These are phyloP conservation scores for Hippophae rhamnoides DNA, from an alignment of 306 rosid species.

Conservation along the genomic window DNA sequence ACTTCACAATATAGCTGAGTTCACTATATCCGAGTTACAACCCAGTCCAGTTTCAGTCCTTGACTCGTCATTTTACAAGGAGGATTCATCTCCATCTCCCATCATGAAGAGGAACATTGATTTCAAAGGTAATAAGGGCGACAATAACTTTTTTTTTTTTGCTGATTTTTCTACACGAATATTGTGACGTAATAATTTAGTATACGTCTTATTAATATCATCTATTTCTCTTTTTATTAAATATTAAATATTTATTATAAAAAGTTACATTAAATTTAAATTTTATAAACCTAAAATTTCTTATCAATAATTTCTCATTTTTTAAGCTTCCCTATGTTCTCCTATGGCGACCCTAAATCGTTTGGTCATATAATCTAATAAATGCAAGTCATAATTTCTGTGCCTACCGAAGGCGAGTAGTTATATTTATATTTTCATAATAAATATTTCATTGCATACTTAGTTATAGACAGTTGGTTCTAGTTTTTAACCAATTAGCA, in stretches of 20 bases:
- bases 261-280: too few relatives aligned
- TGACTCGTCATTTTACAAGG: conserved; percentile 80
- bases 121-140: conserved; percentile 49
- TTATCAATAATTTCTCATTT: too few relatives aligned
- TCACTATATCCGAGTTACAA: conserved; percentile 63
- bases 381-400: neutral
- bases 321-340: conserved; percentile 13
- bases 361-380: conserved; percentile 2
- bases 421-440: too few relatives aligned
- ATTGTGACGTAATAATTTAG: conserved; percentile 16
- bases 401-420: too few relatives aligned
- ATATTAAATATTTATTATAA: too few relatives aligned
- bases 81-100: conserved; percentile 87
- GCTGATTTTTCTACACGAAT: conserved; percentile 21
- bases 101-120: conserved; percentile 71
- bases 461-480: too few relatives aligned
- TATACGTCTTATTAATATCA: too few relatives aligned
- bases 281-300: too few relatives aligned
- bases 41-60: conserved; percentile 96
- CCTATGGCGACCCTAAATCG: neutral
- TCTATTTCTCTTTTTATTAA: too few relatives aligned
- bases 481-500: too few relatives aligned
- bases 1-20: conserved; percentile 75
- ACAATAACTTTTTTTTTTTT: neutral
- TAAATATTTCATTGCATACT: too few relatives aligned